Conservation (phyloP, 768 basidiomycete species). For the Naganishia kalamii region DNA sequence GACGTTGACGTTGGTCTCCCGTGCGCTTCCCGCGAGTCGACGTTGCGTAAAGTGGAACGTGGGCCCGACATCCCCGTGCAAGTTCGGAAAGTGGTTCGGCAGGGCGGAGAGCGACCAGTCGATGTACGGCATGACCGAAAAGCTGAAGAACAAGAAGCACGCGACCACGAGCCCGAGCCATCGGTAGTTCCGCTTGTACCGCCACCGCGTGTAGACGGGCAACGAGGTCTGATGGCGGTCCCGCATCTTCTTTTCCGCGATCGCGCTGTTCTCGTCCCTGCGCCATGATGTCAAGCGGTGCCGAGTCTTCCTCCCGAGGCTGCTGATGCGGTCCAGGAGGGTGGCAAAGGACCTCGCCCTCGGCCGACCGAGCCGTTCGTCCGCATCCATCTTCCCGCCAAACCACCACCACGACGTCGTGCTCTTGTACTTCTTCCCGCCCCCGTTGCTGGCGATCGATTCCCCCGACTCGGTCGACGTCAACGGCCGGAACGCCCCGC, state of each 20-base stretch:
- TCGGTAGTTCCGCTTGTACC: constrained; percentile 10
- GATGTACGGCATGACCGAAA: neutral
- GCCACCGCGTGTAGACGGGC: constrained; percentile 15
- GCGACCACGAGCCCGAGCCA: neutral
- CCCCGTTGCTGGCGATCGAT: neutral
- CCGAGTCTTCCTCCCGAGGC: neutral
- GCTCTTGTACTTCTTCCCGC: too few relatives aligned
- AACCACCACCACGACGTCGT: neutral
- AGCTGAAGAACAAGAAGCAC: neutral
- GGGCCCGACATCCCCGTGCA: neutral
- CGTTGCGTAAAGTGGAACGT: constrained; percentile 1
- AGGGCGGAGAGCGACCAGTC: neutral
- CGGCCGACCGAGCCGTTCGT: neutral
- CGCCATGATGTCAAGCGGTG: neutral
- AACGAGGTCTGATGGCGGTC: neutral
- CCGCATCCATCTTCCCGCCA: neutral
- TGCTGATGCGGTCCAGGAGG: neutral
- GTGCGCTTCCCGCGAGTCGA: neutral
- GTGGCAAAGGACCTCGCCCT: neutral
- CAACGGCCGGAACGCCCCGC: constrained; percentile 4
- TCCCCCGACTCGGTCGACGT: neutral
- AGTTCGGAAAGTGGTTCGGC: neutral
- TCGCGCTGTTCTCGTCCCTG: neutral
- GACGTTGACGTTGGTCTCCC: neutral
- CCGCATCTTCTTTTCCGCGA: neutral